A percentile compares a stretch with the other conserved stretches of the same genome.
phyloP scores from a whole-genome alignment of 2,329 filamentous ascomycete species.

The Xylaria sp. region DNA sequence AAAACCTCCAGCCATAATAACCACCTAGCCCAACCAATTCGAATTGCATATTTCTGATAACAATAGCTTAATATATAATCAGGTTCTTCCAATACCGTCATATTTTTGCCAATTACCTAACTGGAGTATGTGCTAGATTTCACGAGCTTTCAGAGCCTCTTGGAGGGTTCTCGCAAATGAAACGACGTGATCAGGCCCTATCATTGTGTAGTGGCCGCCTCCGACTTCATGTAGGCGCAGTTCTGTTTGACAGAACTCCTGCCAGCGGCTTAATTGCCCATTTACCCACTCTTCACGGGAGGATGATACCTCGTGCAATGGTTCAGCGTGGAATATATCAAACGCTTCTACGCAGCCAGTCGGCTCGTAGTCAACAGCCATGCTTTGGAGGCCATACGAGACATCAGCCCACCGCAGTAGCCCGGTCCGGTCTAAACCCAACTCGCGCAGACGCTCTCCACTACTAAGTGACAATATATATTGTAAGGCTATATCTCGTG shows the following conservation, averaged over 20 bases:
- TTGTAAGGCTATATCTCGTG: slow-evolving; percentile 52
- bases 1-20: no score
- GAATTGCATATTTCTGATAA: no score
- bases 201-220: slow-evolving; percentile 56
- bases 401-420: slow-evolving; percentile 53
- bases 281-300: slow-evolving; percentile 49
- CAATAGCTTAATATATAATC: no score
- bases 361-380: slow-evolving; percentile 58
- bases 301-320: slow-evolving; percentile 47
- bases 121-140: no score
- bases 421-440: slow-evolving; percentile 37
- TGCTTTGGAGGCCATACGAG: slow-evolving; percentile 52
- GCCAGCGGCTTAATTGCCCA: slow-evolving; percentile 51
- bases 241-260: slow-evolving; percentile 46
- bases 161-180: no score
- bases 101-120: no score
- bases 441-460: slow-evolving; percentile 50
- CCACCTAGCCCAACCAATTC: no score
- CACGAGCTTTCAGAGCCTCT: no score
- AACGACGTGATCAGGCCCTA: slow-evolving; percentile 54
- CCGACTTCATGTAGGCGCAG: slow-evolving; percentile 51
- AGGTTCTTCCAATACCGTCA: no score
- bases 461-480: slow-evolving; percentile 49
- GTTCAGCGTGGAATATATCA: slow-evolving; percentile 57
- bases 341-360: slow-evolving; percentile 51